These are phyloP conservation scores for Panellus pusillus DNA, from an alignment of 768 basidiomycete species.

Conservation along the genomic window DNA sequence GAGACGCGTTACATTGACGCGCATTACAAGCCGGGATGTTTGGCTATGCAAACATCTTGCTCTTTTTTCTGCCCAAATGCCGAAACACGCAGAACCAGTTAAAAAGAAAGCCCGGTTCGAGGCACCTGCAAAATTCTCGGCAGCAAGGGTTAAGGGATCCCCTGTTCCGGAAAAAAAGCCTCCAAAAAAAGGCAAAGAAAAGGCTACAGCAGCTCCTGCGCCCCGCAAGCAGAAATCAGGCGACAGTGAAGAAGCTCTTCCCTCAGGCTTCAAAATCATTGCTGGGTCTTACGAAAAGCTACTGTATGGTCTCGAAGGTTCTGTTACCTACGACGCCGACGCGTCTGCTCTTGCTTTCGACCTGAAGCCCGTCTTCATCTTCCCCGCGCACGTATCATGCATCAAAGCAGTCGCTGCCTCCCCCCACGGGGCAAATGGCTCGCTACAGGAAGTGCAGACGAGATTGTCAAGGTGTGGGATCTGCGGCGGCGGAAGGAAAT, in stretches of 20 bases:
- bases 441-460: conserved; percentile 93
- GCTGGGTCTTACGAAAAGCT: conserved; percentile 97
- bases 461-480: conserved; percentile 97
- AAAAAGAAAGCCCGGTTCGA: conserved; percentile 30
- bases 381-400: conserved; percentile 94
- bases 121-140: conserved; percentile 11
- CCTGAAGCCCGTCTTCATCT: conserved; percentile 87
- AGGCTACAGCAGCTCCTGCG: conserved; percentile 15
- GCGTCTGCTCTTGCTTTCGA: conserved; percentile 31
- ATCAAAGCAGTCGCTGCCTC: conserved; percentile 90
- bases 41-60: conserved; percentile 5
- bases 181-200: conserved; percentile 29
- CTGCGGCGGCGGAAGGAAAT: conserved; percentile 88
- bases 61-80: conserved; percentile 2
- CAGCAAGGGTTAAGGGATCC: conserved; percentile 22
- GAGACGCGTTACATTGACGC: conserved; percentile 17
- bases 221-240: conserved; percentile 16
- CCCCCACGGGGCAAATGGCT: conserved; percentile 94
- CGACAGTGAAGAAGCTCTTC: conserved; percentile 30
- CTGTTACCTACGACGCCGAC: conserved; percentile 38
- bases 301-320: conserved; percentile 84
- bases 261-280: conserved; percentile 77
- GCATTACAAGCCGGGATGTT: conserved; percentile 1
- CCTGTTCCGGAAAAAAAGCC: conserved; percentile 26
- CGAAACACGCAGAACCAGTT: conserved; percentile 20